Conservation (phyloP, 2,329 filamentous ascomycete species). For the Acrocalymma vagum region DNA sequence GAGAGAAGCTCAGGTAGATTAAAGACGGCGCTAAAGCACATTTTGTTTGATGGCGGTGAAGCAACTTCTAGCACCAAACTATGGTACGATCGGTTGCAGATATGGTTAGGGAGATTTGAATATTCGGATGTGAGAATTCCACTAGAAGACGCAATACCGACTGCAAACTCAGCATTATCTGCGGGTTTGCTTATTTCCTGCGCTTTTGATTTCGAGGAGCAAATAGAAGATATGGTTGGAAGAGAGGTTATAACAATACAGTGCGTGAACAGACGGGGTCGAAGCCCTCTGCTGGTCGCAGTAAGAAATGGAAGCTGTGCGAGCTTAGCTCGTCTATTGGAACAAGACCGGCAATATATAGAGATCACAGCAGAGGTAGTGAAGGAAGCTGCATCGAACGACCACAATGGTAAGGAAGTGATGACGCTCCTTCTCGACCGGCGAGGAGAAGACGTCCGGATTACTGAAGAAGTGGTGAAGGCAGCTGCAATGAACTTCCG, state of each 20-base stretch:
- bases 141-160: conserved; percentile 8
- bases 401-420: conserved; percentile 7
- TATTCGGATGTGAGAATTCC: conserved; percentile 1
- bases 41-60: conserved; percentile 2
- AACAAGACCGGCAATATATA: too few relatives aligned
- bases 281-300: conserved; percentile 9
- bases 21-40: conserved; percentile 5
- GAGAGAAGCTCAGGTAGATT: conserved; percentile 9
- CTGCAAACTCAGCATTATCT: conserved; percentile 1
- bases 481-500: conserved; percentile 6
- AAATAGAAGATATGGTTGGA: conserved; percentile 4
- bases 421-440: conserved; percentile 16
- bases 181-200: conserved; percentile 14
- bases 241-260: background rate
- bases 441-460: conserved; percentile 7
- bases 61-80: conserved; percentile 1
- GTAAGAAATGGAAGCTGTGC: conserved; percentile 10
- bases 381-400: conserved; percentile 7
- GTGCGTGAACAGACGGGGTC: conserved; percentile 1
- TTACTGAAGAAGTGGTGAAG: conserved; percentile 12
- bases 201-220: conserved; percentile 16
- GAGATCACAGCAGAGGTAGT: conserved; percentile 14
- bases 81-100: conserved; percentile 8
- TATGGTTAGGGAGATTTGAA: background rate
- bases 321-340: conserved; percentile 7